Evolutionary conservation across 1,284 basidiomycete genomes (phyloP).

Genomic region (Ustilago tritici): DNA sequence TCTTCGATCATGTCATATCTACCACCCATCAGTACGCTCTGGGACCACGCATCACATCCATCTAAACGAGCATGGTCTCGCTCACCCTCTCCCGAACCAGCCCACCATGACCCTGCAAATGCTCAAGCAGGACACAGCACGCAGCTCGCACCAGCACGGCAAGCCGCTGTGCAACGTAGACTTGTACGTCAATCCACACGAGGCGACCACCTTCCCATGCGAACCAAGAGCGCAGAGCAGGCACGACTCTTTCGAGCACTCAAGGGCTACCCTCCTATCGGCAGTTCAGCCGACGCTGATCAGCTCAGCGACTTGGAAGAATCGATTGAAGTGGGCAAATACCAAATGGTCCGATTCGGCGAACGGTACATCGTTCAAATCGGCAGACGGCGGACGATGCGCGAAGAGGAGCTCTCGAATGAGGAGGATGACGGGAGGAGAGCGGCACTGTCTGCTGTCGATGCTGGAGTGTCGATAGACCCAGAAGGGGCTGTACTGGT

Average conservation of each 20-base stretch:
- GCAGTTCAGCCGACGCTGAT: slow-evolving; percentile 57
- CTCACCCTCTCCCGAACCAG: slow-evolving; percentile 43
- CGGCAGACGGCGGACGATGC: slow-evolving; percentile 55
- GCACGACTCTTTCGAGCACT: slow-evolving; percentile 55
- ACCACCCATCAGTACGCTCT: slow-evolving; percentile 42
- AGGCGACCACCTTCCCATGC: slow-evolving; percentile 52
- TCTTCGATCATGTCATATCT: slow-evolving; percentile 31
- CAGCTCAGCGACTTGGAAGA: slow-evolving; percentile 65
- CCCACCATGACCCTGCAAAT: slow-evolving; percentile 14
- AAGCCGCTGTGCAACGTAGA: slow-evolving; percentile 33
- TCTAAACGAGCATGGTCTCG: slow-evolving; percentile 47
- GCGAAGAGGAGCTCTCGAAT: slow-evolving; percentile 59
- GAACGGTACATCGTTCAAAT: slow-evolving; percentile 65
- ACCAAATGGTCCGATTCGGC: slow-evolving; percentile 57
- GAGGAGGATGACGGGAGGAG: slow-evolving; percentile 55
- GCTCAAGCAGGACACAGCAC: slow-evolving; percentile 28
- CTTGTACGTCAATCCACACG: slow-evolving; percentile 52
- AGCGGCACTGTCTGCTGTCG: slow-evolving; percentile 29
- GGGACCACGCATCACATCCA: slow-evolving; percentile 48
- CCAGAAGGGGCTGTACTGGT: slow-evolving; percentile 11
- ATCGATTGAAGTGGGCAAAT: slow-evolving; percentile 55
- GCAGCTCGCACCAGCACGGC: slow-evolving; percentile 32
- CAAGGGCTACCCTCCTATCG: slow-evolving; percentile 61
- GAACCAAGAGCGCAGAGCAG: slow-evolving; percentile 46
- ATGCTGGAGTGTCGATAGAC: slow-evolving; percentile 25